Conservation (phyloP, 2,329 filamentous ascomycete genomes). For the Metarhizium humberi region DNA sequence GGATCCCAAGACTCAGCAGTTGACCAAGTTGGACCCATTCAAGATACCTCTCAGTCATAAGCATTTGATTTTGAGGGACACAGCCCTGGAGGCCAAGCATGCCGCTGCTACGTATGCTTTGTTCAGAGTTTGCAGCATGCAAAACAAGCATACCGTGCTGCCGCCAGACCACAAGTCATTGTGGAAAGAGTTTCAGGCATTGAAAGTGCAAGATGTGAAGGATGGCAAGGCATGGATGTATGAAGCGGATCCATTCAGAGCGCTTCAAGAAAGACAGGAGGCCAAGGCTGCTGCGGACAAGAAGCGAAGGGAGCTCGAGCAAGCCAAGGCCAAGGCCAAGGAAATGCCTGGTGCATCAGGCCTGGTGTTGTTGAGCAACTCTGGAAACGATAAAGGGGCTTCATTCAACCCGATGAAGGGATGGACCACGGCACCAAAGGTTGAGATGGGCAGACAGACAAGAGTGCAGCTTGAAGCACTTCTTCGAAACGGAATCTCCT, state of each 20-base stretch:
- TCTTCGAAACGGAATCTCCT: conserved; percentile 67
- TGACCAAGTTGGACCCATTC: conserved; percentile 68
- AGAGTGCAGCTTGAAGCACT: conserved; percentile 71
- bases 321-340: conserved; percentile 57
- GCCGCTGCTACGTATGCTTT: conserved; percentile 87
- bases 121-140: conserved; percentile 88
- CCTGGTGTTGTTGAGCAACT: conserved; percentile 40
- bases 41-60: conserved; percentile 69
- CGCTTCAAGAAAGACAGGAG: conserved; percentile 69
- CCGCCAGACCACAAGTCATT: conserved; percentile 82
- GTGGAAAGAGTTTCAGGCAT: conserved; percentile 81
- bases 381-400: conserved; percentile 20
- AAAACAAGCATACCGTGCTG: conserved; percentile 89
- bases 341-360: conserved; percentile 51
- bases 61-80: conserved; percentile 65
- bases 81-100: conserved; percentile 82
- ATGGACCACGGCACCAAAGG: conserved; percentile 78
- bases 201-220: conserved; percentile 74
- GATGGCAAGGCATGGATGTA: conserved; percentile 82
- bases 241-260: conserved; percentile 86
- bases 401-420: conserved; percentile 51
- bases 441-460: conserved; percentile 83
- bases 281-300: conserved; percentile 68
- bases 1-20: conserved; percentile 76
- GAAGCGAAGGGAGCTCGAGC: conserved; percentile 63